Evolutionary conservation across 2,329 filamentous ascomycete genomes (phyloP), one percentile per base, ranked within the genome.

Genomic region (Neurospora sp.): DNA sequence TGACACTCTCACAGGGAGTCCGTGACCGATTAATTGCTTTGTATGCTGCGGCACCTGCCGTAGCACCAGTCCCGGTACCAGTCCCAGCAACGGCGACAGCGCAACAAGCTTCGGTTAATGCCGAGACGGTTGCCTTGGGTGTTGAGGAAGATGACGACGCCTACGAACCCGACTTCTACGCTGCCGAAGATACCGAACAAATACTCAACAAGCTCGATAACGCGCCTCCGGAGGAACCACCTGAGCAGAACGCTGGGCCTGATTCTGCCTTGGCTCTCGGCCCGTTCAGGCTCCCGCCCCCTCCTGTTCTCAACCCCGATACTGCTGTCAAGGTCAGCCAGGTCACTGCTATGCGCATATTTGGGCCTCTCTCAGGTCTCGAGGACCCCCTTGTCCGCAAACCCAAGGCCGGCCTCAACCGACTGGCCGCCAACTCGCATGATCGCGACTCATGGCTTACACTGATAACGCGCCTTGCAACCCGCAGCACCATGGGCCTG

Each of bases 371-470:
- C 77, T 87, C 87, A 71, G 86, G 88, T 7, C 84, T 94, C 4
- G 92, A 96, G 70, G 90, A 93, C 67, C 83, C 87, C 0, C 79
- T 85, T 0, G 79, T 83, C 71, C 86, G 87, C 82, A 88, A 88
- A 78, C 83, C 84, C 76, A 89, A 90, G 80, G 83, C 87, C 72
- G 95, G 96, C 0, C 91, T 98, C 78, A 92, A 92, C 76, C 87
- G 94, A 67, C 83, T 97, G 43, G 94, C 95, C 0, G 93, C 92
- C 33, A 95, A 90, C 76, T 90, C 90, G 2, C 93, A 93, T 75
- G 93, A 95, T 76, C 87, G 91, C 72, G 94, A 97, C 73, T 92
- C 93, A 0, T 98, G 95, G 94, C 87, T 97, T 74, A 96, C 93
- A 0, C 88, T 98, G 23, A 85, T 98, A 70, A 91, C 91, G 52